Percentiles rank a stretch among this genome's conserved stretches.
These are phyloP conservation scores for Botryotinia globosa DNA, from an alignment of 2,329 filamentous ascomycete species.

Conservation along the genomic window DNA sequence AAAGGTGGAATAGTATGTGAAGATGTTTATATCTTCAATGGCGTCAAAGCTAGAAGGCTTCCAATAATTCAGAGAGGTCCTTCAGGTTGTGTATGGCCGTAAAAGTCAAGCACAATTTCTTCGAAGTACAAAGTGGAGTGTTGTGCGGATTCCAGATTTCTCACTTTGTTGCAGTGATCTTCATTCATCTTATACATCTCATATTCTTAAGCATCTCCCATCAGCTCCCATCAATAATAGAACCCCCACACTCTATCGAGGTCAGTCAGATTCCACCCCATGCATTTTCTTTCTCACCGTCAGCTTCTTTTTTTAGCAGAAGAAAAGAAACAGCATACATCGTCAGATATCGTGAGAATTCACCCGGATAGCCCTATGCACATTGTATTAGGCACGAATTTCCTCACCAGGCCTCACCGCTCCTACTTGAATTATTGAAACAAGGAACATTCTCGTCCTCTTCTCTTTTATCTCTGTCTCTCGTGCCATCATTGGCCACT, in stretches of 20 bases:
- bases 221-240: neutral
- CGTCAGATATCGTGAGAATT: slow-evolving; percentile 12
- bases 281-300: slow-evolving; percentile 3
- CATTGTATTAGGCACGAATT: slow-evolving; percentile 7
- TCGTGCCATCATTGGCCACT: slow-evolving; percentile 9
- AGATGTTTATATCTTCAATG: neutral
- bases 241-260: neutral
- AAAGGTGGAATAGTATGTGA: too few species aligned
- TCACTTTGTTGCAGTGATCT: neutral
- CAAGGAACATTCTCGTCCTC: neutral
- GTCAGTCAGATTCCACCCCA: neutral
- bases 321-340: neutral
- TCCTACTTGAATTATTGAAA: slow-evolving; percentile 1
- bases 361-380: slow-evolving; percentile 6
- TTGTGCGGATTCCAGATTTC: neutral
- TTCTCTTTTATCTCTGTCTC: slow-evolving; percentile 1
- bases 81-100: neutral
- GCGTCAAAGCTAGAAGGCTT: neutral
- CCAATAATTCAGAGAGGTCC: too few species aligned
- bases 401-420: slow-evolving; percentile 10
- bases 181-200: slow-evolving; percentile 9
- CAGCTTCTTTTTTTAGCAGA: neutral
- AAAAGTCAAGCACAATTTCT: neutral
- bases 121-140: neutral
- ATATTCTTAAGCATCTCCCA: neutral